Percentiles rank a stretch among this genome's conserved stretches.
Evolutionary conservation across 2,329 filamentous ascomycete genomes (phyloP).

Genomic region (Albifimbria verrucaria): DNA sequence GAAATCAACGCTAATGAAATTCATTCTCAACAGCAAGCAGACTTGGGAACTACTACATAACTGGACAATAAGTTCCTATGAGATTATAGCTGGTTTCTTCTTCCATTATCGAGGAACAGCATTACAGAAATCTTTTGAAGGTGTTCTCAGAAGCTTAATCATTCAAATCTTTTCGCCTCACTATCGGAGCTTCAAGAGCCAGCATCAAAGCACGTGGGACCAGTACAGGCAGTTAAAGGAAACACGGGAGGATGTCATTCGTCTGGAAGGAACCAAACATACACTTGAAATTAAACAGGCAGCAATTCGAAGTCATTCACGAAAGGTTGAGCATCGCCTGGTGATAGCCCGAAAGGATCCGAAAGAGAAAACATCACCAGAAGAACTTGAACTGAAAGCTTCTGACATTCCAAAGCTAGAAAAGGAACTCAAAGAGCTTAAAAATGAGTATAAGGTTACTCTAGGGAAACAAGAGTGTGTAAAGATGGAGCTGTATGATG

Average conservation of each 20-base stretch:
- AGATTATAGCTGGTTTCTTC: background rate
- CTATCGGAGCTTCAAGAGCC: background rate
- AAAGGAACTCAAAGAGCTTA: too few species aligned
- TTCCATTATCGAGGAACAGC: background rate
- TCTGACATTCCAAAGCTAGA: too few species aligned
- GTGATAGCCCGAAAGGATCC: too few species aligned
- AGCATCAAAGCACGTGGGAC: background rate
- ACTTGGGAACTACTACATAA: background rate
- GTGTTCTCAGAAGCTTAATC: background rate
- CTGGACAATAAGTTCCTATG: background rate
- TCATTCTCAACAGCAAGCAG: background rate
- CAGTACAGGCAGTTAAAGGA: background rate
- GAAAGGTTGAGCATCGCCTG: too few species aligned
- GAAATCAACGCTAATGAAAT: slow-evolving; percentile 1
- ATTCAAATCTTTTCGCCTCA: background rate
- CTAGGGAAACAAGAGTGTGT: too few species aligned
- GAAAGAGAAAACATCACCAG: too few species aligned
- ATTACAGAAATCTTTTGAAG: slow-evolving; percentile 1
- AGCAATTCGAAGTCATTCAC: too few species aligned
- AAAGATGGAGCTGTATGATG: too few species aligned
- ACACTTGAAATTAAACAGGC: background rate
- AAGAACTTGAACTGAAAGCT: too few species aligned
- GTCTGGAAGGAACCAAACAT: background rate
- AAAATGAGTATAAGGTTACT: too few species aligned
- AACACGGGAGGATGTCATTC: too few species aligned